Conservation (phyloP, 176 grass and related monocot genomes). For the Dactylis glomerata region DNA sequence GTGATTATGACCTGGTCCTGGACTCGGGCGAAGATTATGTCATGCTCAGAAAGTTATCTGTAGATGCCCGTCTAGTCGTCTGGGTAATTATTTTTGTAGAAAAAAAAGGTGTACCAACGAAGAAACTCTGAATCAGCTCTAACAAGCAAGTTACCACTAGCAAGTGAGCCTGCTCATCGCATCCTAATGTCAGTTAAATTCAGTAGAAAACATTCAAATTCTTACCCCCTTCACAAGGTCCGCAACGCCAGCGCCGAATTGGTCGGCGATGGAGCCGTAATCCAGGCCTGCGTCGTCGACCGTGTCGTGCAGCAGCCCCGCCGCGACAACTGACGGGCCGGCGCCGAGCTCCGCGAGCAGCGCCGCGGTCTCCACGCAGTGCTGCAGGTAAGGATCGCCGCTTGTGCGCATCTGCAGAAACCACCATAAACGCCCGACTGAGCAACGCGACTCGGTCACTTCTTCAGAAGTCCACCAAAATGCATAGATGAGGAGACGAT, state of each 20-base stretch:
- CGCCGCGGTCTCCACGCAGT: slow-evolving; percentile 75
- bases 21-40: neutral
- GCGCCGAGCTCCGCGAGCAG: slow-evolving; percentile 70
- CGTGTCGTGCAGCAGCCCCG: slow-evolving; percentile 83
- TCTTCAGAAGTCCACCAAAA: neutral
- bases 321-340: slow-evolving; percentile 47
- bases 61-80: neutral
- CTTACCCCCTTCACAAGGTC: slow-evolving; percentile 87
- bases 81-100: neutral
- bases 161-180: neutral
- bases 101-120: neutral
- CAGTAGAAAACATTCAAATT: neutral
- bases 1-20: neutral
- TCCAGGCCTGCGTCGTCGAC: slow-evolving; percentile 67
- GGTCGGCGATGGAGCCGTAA: slow-evolving; percentile 52
- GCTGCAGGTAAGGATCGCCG: slow-evolving; percentile 68
- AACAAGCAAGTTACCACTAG: neutral
- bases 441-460: slow-evolving; percentile 5
- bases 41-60: slow-evolving; percentile 1
- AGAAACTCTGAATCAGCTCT: neutral
- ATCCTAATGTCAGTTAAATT: slow-evolving; percentile 3
- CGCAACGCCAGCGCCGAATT: slow-evolving; percentile 62
- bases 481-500: neutral
- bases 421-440: neutral
- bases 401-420: slow-evolving; percentile 50